Evolutionary conservation across 2,329 filamentous ascomycete genomes (phyloP).

Genomic region (Monosporascus ibericus): DNA sequence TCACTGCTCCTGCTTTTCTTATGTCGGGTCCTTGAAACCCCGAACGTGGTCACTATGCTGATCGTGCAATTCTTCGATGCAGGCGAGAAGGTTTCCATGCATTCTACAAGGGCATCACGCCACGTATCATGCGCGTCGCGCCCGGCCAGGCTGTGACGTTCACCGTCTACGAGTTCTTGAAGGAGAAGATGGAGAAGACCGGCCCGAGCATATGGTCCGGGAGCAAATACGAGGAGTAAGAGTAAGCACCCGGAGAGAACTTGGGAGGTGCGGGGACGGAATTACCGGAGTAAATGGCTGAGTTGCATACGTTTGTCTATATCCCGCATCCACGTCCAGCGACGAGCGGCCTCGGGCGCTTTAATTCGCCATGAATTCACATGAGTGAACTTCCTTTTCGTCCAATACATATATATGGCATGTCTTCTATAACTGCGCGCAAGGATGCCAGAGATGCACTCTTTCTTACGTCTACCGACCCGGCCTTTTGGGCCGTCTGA

Average conservation of each 20-base stretch:
- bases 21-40: too few relatives aligned
- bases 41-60: too few relatives aligned
- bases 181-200: conserved; percentile 64
- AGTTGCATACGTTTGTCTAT: too few relatives aligned
- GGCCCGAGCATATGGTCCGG: conserved; percentile 52
- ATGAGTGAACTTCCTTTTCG: not conserved
- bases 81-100: conserved; percentile 88
- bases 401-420: not conserved
- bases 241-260: not conserved
- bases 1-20: not conserved
- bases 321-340: too few relatives aligned
- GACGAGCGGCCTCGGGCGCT: too few relatives aligned
- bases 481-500: conserved; percentile 74
- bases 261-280: too few relatives aligned
- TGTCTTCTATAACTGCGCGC: conserved; percentile 2
- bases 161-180: conserved; percentile 73
- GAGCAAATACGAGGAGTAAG: conserved; percentile 61
- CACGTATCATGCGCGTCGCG: conserved; percentile 92
- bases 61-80: conserved; percentile 9
- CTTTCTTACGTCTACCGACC: conserved; percentile 43
- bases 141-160: conserved; percentile 82
- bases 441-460: not conserved
- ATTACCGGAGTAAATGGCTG: too few relatives aligned
- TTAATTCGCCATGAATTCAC: too few relatives aligned
- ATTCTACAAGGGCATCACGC: conserved; percentile 99